Evolutionary conservation across 2,329 filamentous ascomycete genomes (phyloP), one percentile per base, ranked within the genome.

Genomic region (Fusarium clavum): DNA sequence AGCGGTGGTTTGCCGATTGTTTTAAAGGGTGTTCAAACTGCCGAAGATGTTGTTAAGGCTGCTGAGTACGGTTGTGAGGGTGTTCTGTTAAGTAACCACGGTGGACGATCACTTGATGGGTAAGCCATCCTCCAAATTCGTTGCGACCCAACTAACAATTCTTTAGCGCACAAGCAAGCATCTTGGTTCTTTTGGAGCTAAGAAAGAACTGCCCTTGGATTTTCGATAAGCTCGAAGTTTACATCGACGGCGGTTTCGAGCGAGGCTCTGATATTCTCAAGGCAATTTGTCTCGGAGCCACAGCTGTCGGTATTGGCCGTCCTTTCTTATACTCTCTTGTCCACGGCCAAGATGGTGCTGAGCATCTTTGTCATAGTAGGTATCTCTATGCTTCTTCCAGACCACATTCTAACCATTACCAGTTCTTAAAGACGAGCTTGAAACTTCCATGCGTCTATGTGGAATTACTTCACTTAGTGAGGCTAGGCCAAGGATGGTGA

Each of bases 21-120:
- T 45, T 67, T 88, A 48, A 89, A 89, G 71, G 87, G 86, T 0
- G 81, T 88, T 2, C 87, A 88, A 79, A 84, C 80, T 13, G 85
- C 85, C 0, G 85, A 85, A 20, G 87, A 90, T 64, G 86, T 87
- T 2, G 80, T 80, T 4, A 73, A 81, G 16, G 86, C 87, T 0
- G 81, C 84, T 29, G 76, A 83, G 43, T 77, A 81, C 46, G 86
- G 85, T 0, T 79, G 84, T 30, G 82, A 87, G 57, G 87, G 86
- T 1, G 85, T 89, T 22, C 73, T 88, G 54, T 68, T 90, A 22
- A 87, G 84, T 63, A 90, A 89, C 61, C 87, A 89, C 55, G 87
- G 87, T 13, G 87, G 87, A 1, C 78, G 87, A n/a, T 85, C 86
- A 4, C 78, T 87, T 2, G 87, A 89, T 53, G 85, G 84, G 75